These are phyloP conservation scores for Epichloe festucae DNA, from an alignment of 2,329 filamentous ascomycete genomes.

Conservation along the genomic window DNA sequence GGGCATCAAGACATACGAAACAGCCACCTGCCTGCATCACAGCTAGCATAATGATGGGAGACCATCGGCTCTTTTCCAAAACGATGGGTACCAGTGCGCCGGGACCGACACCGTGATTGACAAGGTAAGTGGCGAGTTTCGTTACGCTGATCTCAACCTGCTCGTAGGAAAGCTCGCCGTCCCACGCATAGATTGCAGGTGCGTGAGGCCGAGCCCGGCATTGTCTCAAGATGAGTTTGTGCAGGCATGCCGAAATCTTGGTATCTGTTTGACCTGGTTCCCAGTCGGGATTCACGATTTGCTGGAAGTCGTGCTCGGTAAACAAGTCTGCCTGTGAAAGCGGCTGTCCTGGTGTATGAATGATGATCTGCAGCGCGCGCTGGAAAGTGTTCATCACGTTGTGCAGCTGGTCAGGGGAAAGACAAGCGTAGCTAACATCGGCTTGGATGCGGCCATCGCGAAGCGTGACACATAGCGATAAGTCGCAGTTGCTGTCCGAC, in stretches of 20 bases:
- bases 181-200: conserved; percentile 30
- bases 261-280: conserved; percentile 25
- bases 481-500: conserved; percentile 26
- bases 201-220: conserved; percentile 25
- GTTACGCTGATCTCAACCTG: conserved; percentile 26
- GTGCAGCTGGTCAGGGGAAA: conserved; percentile 29
- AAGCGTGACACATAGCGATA: conserved; percentile 33
- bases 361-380: conserved; percentile 33
- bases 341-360: conserved; percentile 26
- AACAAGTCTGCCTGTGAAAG: conserved; percentile 39
- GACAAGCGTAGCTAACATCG: conserved; percentile 30
- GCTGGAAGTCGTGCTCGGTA: conserved; percentile 40
- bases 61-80: conserved; percentile 55
- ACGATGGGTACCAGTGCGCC: conserved; percentile 51
- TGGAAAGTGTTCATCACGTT: conserved; percentile 41
- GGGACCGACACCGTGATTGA: conserved; percentile 34
- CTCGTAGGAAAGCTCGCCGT: conserved; percentile 30
- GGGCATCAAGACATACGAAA: conserved; percentile 36
- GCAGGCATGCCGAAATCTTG: conserved; percentile 28
- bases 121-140: conserved; percentile 31
- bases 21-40: conserved; percentile 45
- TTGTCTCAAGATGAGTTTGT: conserved; percentile 31
- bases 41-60: conserved; percentile 58
- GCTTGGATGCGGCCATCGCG: conserved; percentile 26
- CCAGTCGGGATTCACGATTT: conserved; percentile 40